Evolutionary conservation across 331 rosid species (phyloP).

Genomic region (Phaseolus coccineus): DNA sequence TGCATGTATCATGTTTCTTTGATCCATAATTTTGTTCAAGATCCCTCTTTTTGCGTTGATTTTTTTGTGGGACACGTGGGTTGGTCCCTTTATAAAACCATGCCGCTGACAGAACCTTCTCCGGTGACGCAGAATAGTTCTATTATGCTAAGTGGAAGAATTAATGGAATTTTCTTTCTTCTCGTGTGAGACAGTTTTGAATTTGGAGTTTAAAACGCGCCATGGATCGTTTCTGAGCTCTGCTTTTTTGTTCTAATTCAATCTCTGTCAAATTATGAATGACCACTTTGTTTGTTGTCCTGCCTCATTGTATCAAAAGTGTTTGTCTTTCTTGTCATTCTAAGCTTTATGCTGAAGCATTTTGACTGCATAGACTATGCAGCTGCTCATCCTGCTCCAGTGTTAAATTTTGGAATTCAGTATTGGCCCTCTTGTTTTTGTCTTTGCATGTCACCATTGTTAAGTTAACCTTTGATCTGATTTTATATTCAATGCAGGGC

Average conservation of each 20-base stretch:
- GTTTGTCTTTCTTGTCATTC: not conserved
- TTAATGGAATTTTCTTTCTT: not conserved
- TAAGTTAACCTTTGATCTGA: constrained; percentile 17
- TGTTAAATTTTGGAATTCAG: not conserved
- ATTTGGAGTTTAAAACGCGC: not conserved
- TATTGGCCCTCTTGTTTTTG: not conserved
- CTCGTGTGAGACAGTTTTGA: not conserved
- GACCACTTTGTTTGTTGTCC: not conserved
- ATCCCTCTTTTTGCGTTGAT: constrained; percentile 23
- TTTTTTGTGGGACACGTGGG: not conserved
- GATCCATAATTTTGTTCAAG: constrained; percentile 30
- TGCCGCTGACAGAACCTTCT: not conserved
- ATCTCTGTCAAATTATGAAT: not conserved
- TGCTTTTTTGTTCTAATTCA: not conserved
- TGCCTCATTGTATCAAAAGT: not conserved
- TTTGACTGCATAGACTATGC: not conserved
- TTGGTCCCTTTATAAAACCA: not conserved
- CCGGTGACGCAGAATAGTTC: not conserved
- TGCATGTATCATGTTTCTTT: not conserved
- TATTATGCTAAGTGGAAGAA: not conserved
- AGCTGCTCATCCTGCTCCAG: constrained; percentile 10
- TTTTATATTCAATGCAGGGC: constrained; percentile 50
- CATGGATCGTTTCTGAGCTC: not conserved
- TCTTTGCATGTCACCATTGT: constrained; percentile 30
- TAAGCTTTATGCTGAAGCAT: constrained; percentile 3